These are phyloP conservation scores for Notholithocarpus densiflorus DNA, from an alignment of 306 rosid species.

Conservation along the genomic window DNA sequence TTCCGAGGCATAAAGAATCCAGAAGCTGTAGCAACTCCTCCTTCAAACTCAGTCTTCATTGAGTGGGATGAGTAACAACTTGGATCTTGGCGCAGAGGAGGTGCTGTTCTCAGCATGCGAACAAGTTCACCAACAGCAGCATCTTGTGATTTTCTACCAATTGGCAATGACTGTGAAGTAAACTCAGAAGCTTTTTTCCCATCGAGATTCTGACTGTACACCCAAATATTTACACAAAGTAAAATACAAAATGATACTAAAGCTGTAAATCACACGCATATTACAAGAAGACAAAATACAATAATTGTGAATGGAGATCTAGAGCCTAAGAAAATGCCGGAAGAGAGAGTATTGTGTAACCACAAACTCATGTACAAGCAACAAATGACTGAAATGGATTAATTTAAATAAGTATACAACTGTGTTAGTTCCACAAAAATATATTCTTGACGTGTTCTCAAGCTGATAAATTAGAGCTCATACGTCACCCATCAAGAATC, in stretches of 20 bases:
- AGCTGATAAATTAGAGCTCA: background rate
- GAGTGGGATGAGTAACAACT: conserved; percentile 60
- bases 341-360: background rate
- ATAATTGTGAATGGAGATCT: background rate
- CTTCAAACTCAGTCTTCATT: conserved; percentile 46
- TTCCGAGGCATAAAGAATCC: conserved; percentile 59
- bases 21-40: conserved; percentile 59
- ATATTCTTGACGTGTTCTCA: background rate
- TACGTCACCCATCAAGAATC: too few relatives aligned
- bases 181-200: conserved; percentile 37
- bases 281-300: background rate
- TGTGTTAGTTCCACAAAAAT: background rate
- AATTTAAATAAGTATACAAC: background rate
- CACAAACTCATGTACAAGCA: background rate
- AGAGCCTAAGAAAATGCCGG: background rate
- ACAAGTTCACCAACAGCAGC: conserved; percentile 93
- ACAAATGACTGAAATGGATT: background rate
- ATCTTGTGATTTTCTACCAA: conserved; percentile 66
- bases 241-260: conserved; percentile 14
- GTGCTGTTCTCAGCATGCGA: conserved; percentile 76
- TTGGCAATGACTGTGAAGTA: conserved; percentile 36
- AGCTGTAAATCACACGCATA: conserved; percentile 9
- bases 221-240: conserved; percentile 18
- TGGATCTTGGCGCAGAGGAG: conserved; percentile 79
- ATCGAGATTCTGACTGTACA: conserved; percentile 40